Conservation (phyloP, 169 alveolate species). For the Amoebophrya sp. region DNA sequence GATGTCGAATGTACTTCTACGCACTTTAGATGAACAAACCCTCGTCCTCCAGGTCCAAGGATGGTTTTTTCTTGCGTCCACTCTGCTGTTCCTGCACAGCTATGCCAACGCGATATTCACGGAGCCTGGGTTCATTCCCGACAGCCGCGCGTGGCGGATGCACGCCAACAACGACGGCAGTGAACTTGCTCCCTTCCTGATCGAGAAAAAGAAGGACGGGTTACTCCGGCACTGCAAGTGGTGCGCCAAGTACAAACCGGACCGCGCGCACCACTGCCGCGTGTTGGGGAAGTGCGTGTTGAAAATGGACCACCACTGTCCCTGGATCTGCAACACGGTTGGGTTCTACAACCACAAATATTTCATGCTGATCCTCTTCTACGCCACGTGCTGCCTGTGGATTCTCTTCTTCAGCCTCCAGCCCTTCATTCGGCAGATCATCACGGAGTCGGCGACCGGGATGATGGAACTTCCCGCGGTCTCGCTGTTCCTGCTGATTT, state of each 20-base stretch:
- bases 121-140: not conserved
- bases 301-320: constrained; percentile 83
- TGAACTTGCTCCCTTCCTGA: not conserved
- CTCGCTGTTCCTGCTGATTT: constrained; percentile 56
- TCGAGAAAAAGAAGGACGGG: constrained; percentile 32
- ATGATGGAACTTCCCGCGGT: constrained; percentile 52
- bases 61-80: not conserved
- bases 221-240: constrained; percentile 81
- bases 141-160: not conserved
- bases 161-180: too few species aligned
- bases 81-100: not conserved
- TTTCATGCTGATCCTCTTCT: constrained; percentile 58
- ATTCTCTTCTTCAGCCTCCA: constrained; percentile 24
- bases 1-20: too few species aligned
- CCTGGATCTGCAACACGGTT: constrained; percentile 72
- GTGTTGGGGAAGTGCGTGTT: constrained; percentile 71
- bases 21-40: too few species aligned
- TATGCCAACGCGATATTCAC: not conserved
- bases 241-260: constrained; percentile 84
- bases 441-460: too few species aligned
- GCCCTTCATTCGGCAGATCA: too few species aligned
- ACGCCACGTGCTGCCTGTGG: constrained; percentile 38
- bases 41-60: not conserved
- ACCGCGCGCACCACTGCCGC: constrained; percentile 80
- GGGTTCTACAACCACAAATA: constrained; percentile 74